Base-by-base conservation (phyloP, 108 stramenopile genomes). In the Discostella pseudostelligera region DNA sequence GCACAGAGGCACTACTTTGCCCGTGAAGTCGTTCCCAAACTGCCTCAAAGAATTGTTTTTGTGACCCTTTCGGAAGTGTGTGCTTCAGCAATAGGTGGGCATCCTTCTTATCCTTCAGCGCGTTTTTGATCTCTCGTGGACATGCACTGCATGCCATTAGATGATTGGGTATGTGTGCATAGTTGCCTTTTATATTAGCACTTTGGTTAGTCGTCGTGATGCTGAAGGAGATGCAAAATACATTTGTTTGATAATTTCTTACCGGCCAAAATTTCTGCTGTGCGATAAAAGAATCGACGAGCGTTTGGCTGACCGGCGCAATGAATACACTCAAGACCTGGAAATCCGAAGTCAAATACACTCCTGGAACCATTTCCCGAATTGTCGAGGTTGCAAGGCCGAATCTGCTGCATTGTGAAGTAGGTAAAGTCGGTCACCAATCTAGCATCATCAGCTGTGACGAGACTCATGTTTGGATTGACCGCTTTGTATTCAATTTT, bases 61-160 rank as follows among this genome's bases (percentile, higher is more conserved):
- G 78, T 17, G 67, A 56, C 12, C 73, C 73, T 39, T 58, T 39
- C 7, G 58, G 53, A 6, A 79, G 67, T 1, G 20, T 56, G 25
- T 48, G 39, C 37, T 79, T 79, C 20, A 63, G 67, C 42, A 16
- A 22, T 1, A 64, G 40, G 36, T 79, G 78, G 7, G 17, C 13
- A 48, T 74, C 62, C 56, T 87, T 87, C 74, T 82, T 79, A 65
- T 87, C 79, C 11, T 83, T 73, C 24, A 74, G 59, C 5, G 79
- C 62, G 22, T 76, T 85, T 17, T 81, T 76, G 14, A 81, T 42
- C 14, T 66, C 59, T 16, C 49, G 20, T n/a, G 80, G 80, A 43
- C 43, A 46, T 17, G 25, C 12, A 1, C 36, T 25, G 24, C 80
- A 81, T n/a, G 47, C 39, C 56, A 67, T 43, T 1, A 81, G 24